These are phyloP conservation scores for Citrus inodora DNA, from an alignment of 345 rosid genomes.

Conservation along the genomic window DNA sequence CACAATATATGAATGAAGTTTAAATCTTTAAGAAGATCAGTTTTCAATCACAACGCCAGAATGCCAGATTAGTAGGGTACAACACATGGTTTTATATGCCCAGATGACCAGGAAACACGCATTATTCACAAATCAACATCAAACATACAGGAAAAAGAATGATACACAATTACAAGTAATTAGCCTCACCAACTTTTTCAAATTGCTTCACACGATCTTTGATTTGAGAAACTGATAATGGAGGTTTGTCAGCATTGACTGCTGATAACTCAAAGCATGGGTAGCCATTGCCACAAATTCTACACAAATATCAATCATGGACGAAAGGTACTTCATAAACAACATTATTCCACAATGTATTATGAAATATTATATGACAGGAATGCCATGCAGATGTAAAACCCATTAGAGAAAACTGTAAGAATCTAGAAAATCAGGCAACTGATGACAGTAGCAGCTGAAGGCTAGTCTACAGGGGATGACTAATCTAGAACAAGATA, in stretches of 20 bases:
- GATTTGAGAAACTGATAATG: slow-evolving; percentile 60
- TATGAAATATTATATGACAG: background rate
- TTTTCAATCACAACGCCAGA: background rate
- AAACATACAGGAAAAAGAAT: background rate
- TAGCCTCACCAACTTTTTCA: slow-evolving; percentile 60
- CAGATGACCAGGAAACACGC: background rate
- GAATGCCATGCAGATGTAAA: background rate
- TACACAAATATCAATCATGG: slow-evolving; percentile 33
- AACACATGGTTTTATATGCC: background rate
- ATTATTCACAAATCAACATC: background rate
- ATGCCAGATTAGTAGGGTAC: background rate
- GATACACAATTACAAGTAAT: background rate
- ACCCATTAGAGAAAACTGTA: background rate
- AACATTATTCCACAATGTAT: background rate
- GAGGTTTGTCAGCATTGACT: slow-evolving; percentile 92
- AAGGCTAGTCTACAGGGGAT: background rate
- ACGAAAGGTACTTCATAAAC: background rate
- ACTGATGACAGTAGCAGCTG: background rate
- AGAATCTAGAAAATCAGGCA: background rate
- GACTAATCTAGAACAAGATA: background rate
- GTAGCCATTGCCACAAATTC: slow-evolving; percentile 59
- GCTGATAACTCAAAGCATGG: slow-evolving; percentile 94
- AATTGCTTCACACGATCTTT: slow-evolving; percentile 81
- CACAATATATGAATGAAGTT: background rate
- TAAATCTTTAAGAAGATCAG: background rate